Percentiles rank a stretch among this genome's conserved stretches.
Evolutionary conservation across 495 filamentous ascomycete species (phyloP).

Genomic region (Lophium mytilinum): DNA sequence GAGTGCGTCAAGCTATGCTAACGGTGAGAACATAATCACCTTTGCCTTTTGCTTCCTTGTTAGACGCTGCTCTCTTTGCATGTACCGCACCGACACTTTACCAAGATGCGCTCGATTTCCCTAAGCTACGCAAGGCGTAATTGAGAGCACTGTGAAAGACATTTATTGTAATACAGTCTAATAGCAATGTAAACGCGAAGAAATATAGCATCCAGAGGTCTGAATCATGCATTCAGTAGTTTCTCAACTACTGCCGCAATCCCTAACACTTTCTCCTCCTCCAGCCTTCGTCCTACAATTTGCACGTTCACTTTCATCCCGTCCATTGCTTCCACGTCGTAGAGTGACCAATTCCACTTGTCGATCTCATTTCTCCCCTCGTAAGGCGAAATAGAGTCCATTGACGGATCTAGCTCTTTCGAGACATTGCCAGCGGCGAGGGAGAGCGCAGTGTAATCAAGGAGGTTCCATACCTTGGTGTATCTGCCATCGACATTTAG

Average conservation of each 20-base stretch:
- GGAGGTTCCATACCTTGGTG: constrained; percentile 29
- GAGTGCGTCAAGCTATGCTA: too few species aligned
- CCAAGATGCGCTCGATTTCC: too few species aligned
- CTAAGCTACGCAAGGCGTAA: too few species aligned
- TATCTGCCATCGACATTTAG: constrained; percentile 1
- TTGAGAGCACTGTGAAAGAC: too few species aligned
- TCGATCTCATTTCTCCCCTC: constrained; percentile 27
- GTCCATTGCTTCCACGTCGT: constrained; percentile 21
- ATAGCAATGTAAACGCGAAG: too few species aligned
- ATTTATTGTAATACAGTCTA: too few species aligned
- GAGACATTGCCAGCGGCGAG: constrained; percentile 23
- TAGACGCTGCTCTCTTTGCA: too few species aligned
- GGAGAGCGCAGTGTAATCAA: constrained; percentile 27
- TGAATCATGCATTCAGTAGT: neutral
- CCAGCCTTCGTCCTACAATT: constrained; percentile 23
- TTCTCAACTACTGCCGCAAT: constrained; percentile 38
- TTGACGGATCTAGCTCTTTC: constrained; percentile 12
- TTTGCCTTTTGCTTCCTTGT: too few species aligned
- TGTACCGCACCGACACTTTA: too few species aligned
- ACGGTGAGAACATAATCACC: too few species aligned
- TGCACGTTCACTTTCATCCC: constrained; percentile 25
- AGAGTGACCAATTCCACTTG: constrained; percentile 30
- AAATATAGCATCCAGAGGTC: too few species aligned
- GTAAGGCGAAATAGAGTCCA: constrained; percentile 15
- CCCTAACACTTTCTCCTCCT: constrained; percentile 33